Conservation (phyloP, 2,329 filamentous ascomycete genomes). For the Alternaria solani region DNA sequence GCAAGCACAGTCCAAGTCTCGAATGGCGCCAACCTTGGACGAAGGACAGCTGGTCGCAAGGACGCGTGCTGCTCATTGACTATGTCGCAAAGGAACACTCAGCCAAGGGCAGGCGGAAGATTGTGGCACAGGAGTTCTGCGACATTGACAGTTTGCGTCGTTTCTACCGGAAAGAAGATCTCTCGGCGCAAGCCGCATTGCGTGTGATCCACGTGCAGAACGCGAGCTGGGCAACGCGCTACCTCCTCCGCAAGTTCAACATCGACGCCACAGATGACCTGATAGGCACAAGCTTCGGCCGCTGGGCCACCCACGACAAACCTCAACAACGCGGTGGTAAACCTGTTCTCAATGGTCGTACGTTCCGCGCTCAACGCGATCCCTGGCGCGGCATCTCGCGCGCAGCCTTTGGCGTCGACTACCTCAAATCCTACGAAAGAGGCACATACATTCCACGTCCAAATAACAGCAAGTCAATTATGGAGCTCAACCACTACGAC, state of each 20-base stretch:
- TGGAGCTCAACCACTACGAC: conserved; percentile 61
- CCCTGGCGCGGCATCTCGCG: conserved; percentile 61
- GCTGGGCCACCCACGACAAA: conserved; percentile 59
- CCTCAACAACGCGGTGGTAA: conserved; percentile 60
- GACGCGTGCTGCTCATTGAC: conserved; percentile 62
- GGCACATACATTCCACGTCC: conserved; percentile 26
- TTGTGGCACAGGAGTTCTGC: conserved; percentile 59
- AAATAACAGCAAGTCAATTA: conserved; percentile 53
- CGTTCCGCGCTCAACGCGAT: conserved; percentile 60
- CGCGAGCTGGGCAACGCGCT: conserved; percentile 60
- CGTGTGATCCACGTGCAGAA: conserved; percentile 62
- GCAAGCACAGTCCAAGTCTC: conserved; percentile 47
- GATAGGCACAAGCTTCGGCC: conserved; percentile 59
- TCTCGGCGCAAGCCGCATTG: conserved; percentile 47
- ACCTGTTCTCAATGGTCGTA: conserved; percentile 60
- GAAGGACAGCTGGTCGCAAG: conserved; percentile 49
- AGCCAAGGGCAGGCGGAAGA: conserved; percentile 52
- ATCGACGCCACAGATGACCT: conserved; percentile 59
- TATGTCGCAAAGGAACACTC: conserved; percentile 54
- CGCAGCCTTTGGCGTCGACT: conserved; percentile 61
- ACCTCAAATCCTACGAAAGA: conserved; percentile 57
- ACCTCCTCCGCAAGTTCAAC: conserved; percentile 61
- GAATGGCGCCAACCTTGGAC: conserved; percentile 51
- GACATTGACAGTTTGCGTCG: conserved; percentile 54
- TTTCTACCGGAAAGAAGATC: conserved; percentile 53